Percentiles rank a stretch among this genome's conserved stretches.
Evolutionary conservation across 805 yeast genomes (phyloP).

Genomic region (Pichia eremophila): DNA sequence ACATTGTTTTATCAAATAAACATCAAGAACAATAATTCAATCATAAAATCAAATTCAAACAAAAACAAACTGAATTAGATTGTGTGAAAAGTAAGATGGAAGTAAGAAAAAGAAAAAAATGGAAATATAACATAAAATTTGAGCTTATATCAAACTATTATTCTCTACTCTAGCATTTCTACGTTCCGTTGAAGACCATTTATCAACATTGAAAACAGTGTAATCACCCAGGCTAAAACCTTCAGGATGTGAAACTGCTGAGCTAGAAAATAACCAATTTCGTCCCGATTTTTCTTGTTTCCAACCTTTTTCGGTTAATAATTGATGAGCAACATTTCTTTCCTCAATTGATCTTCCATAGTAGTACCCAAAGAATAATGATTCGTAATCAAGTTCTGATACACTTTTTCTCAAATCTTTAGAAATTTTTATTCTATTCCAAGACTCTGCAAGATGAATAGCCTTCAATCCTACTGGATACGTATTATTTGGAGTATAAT

Average conservation of each 20-base stretch:
- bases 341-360: conserved; percentile 34
- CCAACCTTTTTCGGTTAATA: conserved; percentile 32
- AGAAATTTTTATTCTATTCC: conserved; percentile 22
- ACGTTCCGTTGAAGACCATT: conserved; percentile 35
- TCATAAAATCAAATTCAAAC: too few relatives aligned
- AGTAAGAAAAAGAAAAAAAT: not conserved
- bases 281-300: conserved; percentile 15
- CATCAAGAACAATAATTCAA: too few relatives aligned
- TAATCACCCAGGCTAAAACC: conserved; percentile 34
- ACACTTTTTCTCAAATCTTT: conserved; percentile 19
- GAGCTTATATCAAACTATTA: conserved; percentile 1
- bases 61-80: not conserved
- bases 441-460: conserved; percentile 24
- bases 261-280: conserved; percentile 31
- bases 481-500: conserved; percentile 17
- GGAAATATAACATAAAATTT: not conserved
- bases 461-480: conserved; percentile 28
- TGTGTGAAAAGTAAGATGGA: too few relatives aligned
- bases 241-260: conserved; percentile 31
- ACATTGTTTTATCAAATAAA: too few relatives aligned
- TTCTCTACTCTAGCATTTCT: conserved; percentile 30
- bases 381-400: conserved; percentile 24
- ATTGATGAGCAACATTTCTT: conserved; percentile 27
- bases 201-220: conserved; percentile 33
- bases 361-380: conserved; percentile 36